Conservation (phyloP, 306 rosid species). For the Hippophae rhamnoides region DNA sequence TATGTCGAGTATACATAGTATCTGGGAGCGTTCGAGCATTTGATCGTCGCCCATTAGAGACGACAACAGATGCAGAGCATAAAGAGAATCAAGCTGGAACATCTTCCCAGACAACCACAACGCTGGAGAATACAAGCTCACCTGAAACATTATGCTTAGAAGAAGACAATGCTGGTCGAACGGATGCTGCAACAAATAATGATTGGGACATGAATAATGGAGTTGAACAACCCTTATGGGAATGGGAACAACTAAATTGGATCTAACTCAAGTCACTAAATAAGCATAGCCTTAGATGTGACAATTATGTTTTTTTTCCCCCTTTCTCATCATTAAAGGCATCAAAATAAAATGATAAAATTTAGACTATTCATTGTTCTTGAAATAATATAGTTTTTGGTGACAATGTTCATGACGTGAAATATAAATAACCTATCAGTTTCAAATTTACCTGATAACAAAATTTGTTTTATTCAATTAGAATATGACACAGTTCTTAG, state of each 20-base stretch:
- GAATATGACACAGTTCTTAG: too few species aligned
- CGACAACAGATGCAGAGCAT: slow-evolving; percentile 7
- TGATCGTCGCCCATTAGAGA: slow-evolving; percentile 61
- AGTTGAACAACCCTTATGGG: slow-evolving; percentile 39
- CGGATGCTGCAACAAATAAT: slow-evolving; percentile 20
- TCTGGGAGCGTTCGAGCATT: slow-evolving; percentile 74
- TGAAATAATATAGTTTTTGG: too few species aligned
- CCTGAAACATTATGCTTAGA: slow-evolving; percentile 28
- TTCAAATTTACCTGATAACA: too few species aligned
- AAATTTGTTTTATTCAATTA: too few species aligned
- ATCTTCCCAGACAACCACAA: slow-evolving; percentile 5
- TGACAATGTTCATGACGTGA: too few species aligned
- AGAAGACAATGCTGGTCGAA: slow-evolving; percentile 11
- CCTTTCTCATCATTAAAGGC: too few species aligned
- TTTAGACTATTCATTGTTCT: too few species aligned
- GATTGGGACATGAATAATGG: slow-evolving; percentile 21
- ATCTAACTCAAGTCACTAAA: slow-evolving; percentile 8
- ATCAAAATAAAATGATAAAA: too few species aligned
- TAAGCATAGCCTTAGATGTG: too few species aligned
- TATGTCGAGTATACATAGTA: slow-evolving; percentile 67
- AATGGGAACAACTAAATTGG: slow-evolving; percentile 42
- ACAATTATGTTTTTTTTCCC: too few species aligned
- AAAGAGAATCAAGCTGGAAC: slow-evolving; percentile 11
- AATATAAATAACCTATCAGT: too few species aligned
- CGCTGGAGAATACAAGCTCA: slow-evolving; percentile 25